These are phyloP conservation scores for Ophiocordyceps camponoti-floridani DNA, from an alignment of 2,329 filamentous ascomycete species.

Conservation along the genomic window DNA sequence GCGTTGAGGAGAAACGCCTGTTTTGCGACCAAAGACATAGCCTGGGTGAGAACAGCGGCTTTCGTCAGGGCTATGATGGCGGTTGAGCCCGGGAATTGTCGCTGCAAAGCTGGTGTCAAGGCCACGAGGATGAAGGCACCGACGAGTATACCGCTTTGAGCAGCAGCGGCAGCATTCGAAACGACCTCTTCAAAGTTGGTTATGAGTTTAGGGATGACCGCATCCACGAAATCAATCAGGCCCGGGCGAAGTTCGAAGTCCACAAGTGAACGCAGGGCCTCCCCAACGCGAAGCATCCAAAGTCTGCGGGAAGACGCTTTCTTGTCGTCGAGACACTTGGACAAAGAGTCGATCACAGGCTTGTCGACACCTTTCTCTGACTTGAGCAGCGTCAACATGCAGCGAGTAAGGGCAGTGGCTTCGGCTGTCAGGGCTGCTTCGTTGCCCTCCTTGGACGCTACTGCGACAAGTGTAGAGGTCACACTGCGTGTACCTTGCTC, in stretches of 20 bases:
- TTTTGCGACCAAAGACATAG: conserved; percentile 56
- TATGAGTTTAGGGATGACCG: conserved; percentile 35
- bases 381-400: conserved; percentile 44
- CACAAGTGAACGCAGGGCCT: conserved; percentile 43
- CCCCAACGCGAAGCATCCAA: conserved; percentile 63
- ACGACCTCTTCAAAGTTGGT: conserved; percentile 62
- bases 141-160: conserved; percentile 68
- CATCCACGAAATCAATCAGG: conserved; percentile 31
- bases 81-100: conserved; percentile 34
- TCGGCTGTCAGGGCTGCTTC: conserved; percentile 66
- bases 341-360: conserved; percentile 48
- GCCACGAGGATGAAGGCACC: conserved; percentile 59
- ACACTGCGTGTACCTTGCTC: conserved; percentile 47
- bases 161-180: conserved; percentile 59
- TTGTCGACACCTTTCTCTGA: conserved; percentile 45
- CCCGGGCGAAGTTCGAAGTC: conserved; percentile 27
- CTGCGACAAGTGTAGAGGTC: conserved; percentile 43
- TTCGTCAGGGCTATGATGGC: conserved; percentile 30
- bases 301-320: conserved; percentile 57
- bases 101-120: conserved; percentile 37
- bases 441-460: conserved; percentile 73
- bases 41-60: conserved; percentile 43
- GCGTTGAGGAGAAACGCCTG: conserved; percentile 75
- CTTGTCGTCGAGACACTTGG: conserved; percentile 77
- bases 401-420: conserved; percentile 50